A percentile compares a stretch with the other conserved stretches of the same genome.
Evolutionary conservation across 441 rosid genomes (phyloP).

Genomic region (Melastoma candidum): DNA sequence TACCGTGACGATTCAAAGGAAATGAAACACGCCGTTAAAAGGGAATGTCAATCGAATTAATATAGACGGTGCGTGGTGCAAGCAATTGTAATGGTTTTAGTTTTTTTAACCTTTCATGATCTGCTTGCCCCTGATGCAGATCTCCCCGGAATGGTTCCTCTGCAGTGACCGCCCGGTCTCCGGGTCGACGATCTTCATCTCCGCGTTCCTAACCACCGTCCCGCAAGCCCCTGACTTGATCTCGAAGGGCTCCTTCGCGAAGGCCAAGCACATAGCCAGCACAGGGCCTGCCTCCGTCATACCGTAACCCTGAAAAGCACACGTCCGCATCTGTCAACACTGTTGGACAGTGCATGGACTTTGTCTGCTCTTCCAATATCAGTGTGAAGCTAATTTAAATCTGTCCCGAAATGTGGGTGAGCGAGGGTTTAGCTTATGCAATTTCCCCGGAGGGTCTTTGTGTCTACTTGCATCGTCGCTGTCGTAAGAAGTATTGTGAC

Average conservation of each 20-base stretch:
- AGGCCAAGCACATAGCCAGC: conserved; percentile 60
- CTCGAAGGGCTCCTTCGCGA: conserved; percentile 61
- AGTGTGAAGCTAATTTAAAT: no score
- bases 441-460: no score
- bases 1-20: neutral
- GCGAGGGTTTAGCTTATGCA: no score
- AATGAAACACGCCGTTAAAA: neutral
- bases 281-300: conserved; percentile 91
- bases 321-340: no score
- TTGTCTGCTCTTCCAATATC: no score
- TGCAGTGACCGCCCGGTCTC: conserved; percentile 53
- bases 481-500: no score
- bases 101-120: conserved; percentile 61
- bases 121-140: conserved; percentile 69
- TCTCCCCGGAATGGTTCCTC: conserved; percentile 57
- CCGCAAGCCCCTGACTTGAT: conserved; percentile 85
- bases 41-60: neutral
- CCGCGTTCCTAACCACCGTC: conserved; percentile 73
- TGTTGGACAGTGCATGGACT: no score
- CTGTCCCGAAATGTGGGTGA: no score
- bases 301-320: conserved; percentile 53
- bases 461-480: no score
- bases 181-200: conserved; percentile 74
- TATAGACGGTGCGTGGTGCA: no score
- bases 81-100: no score